Evolutionary conservation across 441 rosid genomes (phyloP), one percentile per base, ranked within the genome.

Genomic region (Euphorbia neoarborescens): DNA sequence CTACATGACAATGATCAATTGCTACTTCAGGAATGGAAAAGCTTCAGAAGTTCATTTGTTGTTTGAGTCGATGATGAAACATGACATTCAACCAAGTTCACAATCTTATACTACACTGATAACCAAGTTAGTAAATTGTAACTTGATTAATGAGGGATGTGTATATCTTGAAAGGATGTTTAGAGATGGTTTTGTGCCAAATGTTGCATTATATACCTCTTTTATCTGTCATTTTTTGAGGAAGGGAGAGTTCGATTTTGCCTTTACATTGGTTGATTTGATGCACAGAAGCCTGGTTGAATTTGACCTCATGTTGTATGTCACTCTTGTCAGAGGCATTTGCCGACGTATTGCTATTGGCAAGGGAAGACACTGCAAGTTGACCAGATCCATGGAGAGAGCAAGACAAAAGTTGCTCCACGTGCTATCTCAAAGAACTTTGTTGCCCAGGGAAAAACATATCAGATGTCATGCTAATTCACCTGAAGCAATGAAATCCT

Each of bases 1-100:
- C 66, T 89, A 84, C 79, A 76, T 71, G 84, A 82, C 84, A 35
- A 84, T 89, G 94, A 85, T 86, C 70, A 84, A 82, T 78, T 86
- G 82, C 44, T 89, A 84, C 70, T 78, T 76, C 3, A 81, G 68
- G 72, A 77, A 73, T 51, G 79, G 80, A 62, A 77, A 81, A 71
- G 76, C 81, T 32, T 6, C 25, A 13, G 84, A 84, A 83, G 89
- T 88, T 62, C 56, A 57, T 1, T 72, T 71, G 44, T 73, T 88
- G 25, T 84, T 81, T 71, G 86, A 88, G 73, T 78, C 71, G 71
- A 85, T 86, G 72, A 83, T 81, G 62, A 75, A 70, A 74, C 74
- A 71, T 56, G 81, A 77, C 1, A 72, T 85, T 68, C 74, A 68
- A 57, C 92, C 88, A 30, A 76, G 81, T 80, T 80, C 83, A 50